phyloP scores from a whole-genome alignment of 2,329 filamentous ascomycete species.

The Knufia petricola region DNA sequence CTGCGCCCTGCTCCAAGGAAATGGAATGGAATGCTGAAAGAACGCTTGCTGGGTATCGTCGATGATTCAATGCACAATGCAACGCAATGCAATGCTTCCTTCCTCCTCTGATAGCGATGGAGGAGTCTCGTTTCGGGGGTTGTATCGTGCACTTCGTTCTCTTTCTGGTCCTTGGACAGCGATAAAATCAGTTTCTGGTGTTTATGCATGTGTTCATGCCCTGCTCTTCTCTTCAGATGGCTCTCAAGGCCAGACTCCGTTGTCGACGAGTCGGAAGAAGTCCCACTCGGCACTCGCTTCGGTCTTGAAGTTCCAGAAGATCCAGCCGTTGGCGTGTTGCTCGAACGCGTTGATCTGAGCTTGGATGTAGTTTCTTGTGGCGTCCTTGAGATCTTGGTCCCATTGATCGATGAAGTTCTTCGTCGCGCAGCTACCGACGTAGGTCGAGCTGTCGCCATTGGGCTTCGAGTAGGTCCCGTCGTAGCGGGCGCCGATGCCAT shows the following conservation, averaged over 20 bases:
- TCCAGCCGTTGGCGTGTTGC: constrained; percentile 32
- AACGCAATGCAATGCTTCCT: background rate
- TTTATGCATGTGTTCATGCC: too few relatives aligned
- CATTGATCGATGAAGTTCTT: constrained; percentile 43
- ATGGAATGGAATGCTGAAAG: background rate
- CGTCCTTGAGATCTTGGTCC: constrained; percentile 28
- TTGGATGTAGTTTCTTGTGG: constrained; percentile 36
- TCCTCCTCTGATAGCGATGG: background rate
- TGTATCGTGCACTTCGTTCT: background rate
- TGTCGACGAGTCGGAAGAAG: constrained; percentile 34
- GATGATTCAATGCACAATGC: too few relatives aligned
- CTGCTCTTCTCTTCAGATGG: background rate
- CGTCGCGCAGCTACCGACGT: constrained; percentile 46
- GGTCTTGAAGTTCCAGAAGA: constrained; percentile 44
- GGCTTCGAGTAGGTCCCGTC: constrained; percentile 35
- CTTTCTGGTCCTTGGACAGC: background rate
- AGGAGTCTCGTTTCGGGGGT: background rate
- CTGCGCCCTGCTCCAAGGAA: too few relatives aligned
- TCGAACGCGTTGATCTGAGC: constrained; percentile 39
- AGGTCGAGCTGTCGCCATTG: constrained; percentile 29
- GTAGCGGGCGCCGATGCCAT: constrained; percentile 50
- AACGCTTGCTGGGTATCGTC: background rate
- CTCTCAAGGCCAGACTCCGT: constrained; percentile 30
- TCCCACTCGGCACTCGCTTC: constrained; percentile 42
- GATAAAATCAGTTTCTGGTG: background rate